A percentile compares a stretch with the other conserved stretches of the same genome.
These are phyloP conservation scores for Bombardia bombarda DNA, from an alignment of 495 filamentous ascomycete species.

Conservation along the genomic window DNA sequence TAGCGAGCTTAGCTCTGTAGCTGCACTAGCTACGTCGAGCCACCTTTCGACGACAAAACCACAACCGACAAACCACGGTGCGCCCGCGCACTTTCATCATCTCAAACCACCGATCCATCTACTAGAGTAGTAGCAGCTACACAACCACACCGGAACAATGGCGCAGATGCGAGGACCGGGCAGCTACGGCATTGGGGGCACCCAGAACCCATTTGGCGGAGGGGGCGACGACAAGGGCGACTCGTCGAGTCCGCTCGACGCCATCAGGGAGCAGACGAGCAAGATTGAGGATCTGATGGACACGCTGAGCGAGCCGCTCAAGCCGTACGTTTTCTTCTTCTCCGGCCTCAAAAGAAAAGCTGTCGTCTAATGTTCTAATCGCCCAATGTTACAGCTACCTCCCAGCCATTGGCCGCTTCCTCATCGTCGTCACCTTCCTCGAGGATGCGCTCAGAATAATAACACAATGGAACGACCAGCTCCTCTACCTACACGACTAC, in stretches of 20 bases:
- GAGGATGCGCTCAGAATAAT: conserved; percentile 94
- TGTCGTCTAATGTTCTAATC: background rate
- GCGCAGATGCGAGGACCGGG: conserved; percentile 95
- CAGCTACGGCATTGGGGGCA: conserved; percentile 86
- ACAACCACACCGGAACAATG: conserved; percentile 54
- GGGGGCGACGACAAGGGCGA: conserved; percentile 43
- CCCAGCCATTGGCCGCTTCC: conserved; percentile 88
- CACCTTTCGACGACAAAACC: no score
- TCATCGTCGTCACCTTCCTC: conserved; percentile 97
- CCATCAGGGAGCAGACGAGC: conserved; percentile 88
- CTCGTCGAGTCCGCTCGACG: conserved; percentile 78
- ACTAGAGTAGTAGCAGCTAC: no score
- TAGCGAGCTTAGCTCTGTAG: no score
- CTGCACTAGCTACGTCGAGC: no score
- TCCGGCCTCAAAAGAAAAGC: background rate
- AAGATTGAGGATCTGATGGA: conserved; percentile 97
- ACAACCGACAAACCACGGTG: no score
- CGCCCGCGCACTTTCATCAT: no score
- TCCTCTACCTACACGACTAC: conserved; percentile 87
- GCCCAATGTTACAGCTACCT: conserved; percentile 56
- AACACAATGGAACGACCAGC: conserved; percentile 96
- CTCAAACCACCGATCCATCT: no score
- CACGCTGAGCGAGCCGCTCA: conserved; percentile 79
- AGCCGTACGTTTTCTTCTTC: conserved; percentile 65
- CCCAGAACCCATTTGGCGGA: conserved; percentile 61